Percentiles rank a stretch among this genome's conserved stretches.
phyloP scores from a whole-genome alignment of 306 rosid species.

The Ormosia semicastrata region DNA sequence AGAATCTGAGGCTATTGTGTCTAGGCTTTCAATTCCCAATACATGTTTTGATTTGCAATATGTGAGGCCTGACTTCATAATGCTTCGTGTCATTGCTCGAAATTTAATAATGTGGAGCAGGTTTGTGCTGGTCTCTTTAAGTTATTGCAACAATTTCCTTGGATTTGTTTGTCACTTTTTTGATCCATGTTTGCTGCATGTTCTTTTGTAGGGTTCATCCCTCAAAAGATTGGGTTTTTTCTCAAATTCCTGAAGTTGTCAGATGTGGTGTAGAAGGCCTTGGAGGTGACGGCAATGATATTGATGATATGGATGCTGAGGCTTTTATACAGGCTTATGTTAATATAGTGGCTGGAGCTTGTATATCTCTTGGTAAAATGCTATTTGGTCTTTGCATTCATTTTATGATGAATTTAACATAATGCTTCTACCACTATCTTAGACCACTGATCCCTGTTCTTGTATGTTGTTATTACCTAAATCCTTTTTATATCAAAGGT shows the following conservation, averaged over 20 bases:
- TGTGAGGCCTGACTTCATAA: slow-evolving; percentile 96
- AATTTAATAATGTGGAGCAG: slow-evolving; percentile 98
- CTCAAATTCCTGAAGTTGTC: slow-evolving; percentile 85
- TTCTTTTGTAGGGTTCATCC: slow-evolving; percentile 74
- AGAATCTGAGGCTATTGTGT: slow-evolving; percentile 80
- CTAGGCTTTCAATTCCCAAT: slow-evolving; percentile 81
- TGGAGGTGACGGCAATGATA: slow-evolving; percentile 61
- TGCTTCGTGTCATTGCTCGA: slow-evolving; percentile 95
- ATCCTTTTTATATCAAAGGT: background rate
- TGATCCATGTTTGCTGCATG: slow-evolving; percentile 26
- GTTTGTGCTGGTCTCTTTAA: slow-evolving; percentile 41
- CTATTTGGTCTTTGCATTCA: slow-evolving; percentile 19
- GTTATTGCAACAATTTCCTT: slow-evolving; percentile 22
- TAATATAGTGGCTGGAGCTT: slow-evolving; percentile 90
- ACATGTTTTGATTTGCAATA: slow-evolving; percentile 87
- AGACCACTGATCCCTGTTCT: background rate
- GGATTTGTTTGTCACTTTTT: slow-evolving; percentile 28
- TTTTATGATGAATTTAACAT: slow-evolving; percentile 21
- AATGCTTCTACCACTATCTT: background rate
- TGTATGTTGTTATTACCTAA: background rate
- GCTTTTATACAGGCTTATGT: slow-evolving; percentile 91
- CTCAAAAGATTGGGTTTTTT: slow-evolving; percentile 86
- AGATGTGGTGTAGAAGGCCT: slow-evolving; percentile 63
- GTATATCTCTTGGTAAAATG: slow-evolving; percentile 83
- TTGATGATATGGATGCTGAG: slow-evolving; percentile 84